A percentile compares a stretch with the other conserved stretches of the same genome.
Evolutionary conservation across 768 basidiomycete species (phyloP).

Genomic region (Xanthoconium stramineum): DNA sequence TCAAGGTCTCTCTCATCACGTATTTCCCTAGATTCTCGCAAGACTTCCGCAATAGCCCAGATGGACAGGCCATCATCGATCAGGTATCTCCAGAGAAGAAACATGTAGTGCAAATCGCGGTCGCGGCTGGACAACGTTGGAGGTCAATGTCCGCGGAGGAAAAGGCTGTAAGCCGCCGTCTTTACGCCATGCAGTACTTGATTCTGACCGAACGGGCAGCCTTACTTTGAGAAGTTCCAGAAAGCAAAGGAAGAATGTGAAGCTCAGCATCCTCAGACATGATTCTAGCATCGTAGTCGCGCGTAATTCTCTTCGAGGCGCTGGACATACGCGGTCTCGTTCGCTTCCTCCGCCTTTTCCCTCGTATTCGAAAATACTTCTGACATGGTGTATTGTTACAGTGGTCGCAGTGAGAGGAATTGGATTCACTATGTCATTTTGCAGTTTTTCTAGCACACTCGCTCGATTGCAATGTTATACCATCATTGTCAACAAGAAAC

Average conservation of each 20-base stretch:
- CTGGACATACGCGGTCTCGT: slow-evolving; percentile 3
- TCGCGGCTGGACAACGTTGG: slow-evolving; percentile 29
- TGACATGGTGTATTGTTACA: slow-evolving; percentile 10
- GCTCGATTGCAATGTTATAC: slow-evolving; percentile 3
- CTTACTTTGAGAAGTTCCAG: slow-evolving; percentile 18
- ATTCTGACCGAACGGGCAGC: slow-evolving; percentile 11
- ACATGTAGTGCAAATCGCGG: not conserved
- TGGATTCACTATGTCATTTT: slow-evolving; percentile 1
- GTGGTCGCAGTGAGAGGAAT: slow-evolving; percentile 1
- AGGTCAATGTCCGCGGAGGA: slow-evolving; percentile 30
- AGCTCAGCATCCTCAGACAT: slow-evolving; percentile 3
- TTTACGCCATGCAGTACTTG: not conserved
- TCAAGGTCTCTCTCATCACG: not conserved
- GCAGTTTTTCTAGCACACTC: not conserved
- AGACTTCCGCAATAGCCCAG: slow-evolving; percentile 17
- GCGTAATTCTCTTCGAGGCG: not conserved
- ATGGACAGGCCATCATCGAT: slow-evolving; percentile 14
- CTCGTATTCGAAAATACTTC: slow-evolving; percentile 2
- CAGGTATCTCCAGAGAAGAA: slow-evolving; percentile 2
- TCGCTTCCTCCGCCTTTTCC: not conserved
- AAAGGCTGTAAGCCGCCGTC: slow-evolving; percentile 25
- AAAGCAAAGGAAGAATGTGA: slow-evolving; percentile 15
- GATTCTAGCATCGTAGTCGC: not conserved
- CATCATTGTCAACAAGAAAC: not conserved
- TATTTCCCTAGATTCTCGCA: slow-evolving; percentile 16